These are phyloP conservation scores for Saccharomycopsis babjevae DNA, from an alignment of 805 yeast genomes.

Conservation along the genomic window DNA sequence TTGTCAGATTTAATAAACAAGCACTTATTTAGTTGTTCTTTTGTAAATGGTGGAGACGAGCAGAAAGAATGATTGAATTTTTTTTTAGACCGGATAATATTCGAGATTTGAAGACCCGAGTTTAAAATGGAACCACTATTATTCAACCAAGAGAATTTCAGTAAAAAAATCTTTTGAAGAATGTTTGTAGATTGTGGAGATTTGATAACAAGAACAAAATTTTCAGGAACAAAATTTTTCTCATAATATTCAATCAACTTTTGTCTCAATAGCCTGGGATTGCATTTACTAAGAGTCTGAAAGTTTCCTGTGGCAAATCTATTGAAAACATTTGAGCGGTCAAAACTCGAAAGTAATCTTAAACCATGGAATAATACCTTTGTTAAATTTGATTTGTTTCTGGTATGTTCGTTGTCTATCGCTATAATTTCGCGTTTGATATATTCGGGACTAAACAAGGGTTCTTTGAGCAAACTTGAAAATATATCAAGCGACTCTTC, in stretches of 20 bases:
- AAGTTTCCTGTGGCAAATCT: slow-evolving; percentile 58
- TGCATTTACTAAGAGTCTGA: slow-evolving; percentile 35
- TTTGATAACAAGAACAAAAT: slow-evolving; percentile 47
- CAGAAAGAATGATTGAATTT: slow-evolving; percentile 18
- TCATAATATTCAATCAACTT: slow-evolving; percentile 32
- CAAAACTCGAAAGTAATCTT: slow-evolving; percentile 35
- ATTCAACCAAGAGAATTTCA: background rate
- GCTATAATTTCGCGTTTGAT: slow-evolving; percentile 47
- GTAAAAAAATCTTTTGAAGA: slow-evolving; percentile 31
- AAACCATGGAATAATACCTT: slow-evolving; percentile 52
- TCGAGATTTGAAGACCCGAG: background rate
- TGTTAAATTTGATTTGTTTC: slow-evolving; percentile 34
- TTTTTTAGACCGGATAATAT: slow-evolving; percentile 17
- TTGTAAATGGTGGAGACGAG: slow-evolving; percentile 22
- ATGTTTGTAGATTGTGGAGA: slow-evolving; percentile 58
- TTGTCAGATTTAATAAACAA: slow-evolving; percentile 30
- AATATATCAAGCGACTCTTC: slow-evolving; percentile 32
- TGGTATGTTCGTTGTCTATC: slow-evolving; percentile 55
- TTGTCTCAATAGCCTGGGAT: slow-evolving; percentile 24
- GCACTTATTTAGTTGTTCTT: slow-evolving; percentile 20
- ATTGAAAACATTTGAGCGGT: slow-evolving; percentile 39
- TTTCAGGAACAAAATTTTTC: slow-evolving; percentile 34
- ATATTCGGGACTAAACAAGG: slow-evolving; percentile 35
- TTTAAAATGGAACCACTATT: background rate
- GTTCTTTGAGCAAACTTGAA: slow-evolving; percentile 40